These are phyloP conservation scores for Talaromyces sp. DNA, from an alignment of 2,329 filamentous ascomycete species.

Conservation along the genomic window DNA sequence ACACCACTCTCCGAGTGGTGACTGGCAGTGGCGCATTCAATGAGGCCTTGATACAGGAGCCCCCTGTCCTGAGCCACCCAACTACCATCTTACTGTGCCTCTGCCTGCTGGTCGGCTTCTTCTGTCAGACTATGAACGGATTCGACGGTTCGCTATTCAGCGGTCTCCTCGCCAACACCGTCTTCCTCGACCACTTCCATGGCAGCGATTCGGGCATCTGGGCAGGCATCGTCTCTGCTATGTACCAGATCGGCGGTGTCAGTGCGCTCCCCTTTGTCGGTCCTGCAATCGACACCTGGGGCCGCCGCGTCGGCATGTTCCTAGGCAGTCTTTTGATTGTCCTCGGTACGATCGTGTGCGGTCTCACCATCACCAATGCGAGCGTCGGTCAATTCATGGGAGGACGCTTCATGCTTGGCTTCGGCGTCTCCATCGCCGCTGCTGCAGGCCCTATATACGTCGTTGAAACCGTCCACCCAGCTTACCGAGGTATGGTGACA, in stretches of 20 bases:
- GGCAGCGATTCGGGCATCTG: constrained; percentile 41
- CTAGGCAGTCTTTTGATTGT: constrained; percentile 53
- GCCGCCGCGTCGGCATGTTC: constrained; percentile 56
- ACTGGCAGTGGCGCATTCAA: constrained; percentile 11
- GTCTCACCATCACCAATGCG: constrained; percentile 36
- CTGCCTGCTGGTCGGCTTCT: constrained; percentile 32
- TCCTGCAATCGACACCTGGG: constrained; percentile 46
- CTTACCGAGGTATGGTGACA: constrained; percentile 59
- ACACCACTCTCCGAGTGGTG: constrained; percentile 1
- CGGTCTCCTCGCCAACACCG: constrained; percentile 48
- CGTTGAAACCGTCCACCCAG: constrained; percentile 61
- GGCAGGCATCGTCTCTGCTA: constrained; percentile 45
- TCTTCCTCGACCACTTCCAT: constrained; percentile 43
- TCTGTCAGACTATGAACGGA: constrained; percentile 54
- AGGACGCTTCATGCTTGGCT: constrained; percentile 54
- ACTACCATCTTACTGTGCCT: constrained; percentile 3
- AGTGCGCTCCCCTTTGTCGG: constrained; percentile 47
- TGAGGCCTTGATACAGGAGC: constrained; percentile 13
- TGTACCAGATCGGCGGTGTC: constrained; percentile 49
- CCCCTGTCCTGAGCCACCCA: constrained; percentile 6
- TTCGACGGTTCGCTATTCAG: constrained; percentile 58
- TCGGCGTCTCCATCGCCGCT: constrained; percentile 58
- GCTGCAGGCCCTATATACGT: constrained; percentile 62
- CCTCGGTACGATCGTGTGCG: constrained; percentile 49
- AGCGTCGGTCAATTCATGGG: constrained; percentile 51